These are phyloP conservation scores for Chrysopogon serrulatus DNA, from an alignment of 176 grass and related monocot genomes.

Conservation along the genomic window DNA sequence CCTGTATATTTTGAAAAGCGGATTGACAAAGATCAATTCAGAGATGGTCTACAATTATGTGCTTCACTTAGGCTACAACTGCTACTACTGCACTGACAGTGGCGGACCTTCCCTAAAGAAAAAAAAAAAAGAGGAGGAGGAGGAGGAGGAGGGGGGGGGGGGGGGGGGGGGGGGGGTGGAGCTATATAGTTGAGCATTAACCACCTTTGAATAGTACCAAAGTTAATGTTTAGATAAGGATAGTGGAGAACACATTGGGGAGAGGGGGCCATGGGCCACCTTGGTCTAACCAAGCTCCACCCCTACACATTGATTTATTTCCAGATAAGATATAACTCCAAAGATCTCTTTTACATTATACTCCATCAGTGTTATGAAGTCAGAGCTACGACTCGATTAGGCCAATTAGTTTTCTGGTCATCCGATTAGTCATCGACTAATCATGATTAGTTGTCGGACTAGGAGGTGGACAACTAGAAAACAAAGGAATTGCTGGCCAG, in stretches of 20 bases:
- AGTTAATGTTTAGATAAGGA: not conserved
- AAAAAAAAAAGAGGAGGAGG: no score
- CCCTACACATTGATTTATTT: not conserved
- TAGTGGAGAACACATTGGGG: not conserved
- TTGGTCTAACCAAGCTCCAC: not conserved
- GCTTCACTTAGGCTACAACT: not conserved
- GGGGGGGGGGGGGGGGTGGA: not conserved
- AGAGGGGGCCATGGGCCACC: not conserved
- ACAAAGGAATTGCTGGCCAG: no score
- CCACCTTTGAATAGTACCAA: not conserved
- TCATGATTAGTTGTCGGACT: no score
- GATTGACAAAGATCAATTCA: not conserved
- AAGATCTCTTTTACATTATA: not conserved
- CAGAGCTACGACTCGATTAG: no score
- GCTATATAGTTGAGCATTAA: not conserved
- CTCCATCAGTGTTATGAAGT: no score
- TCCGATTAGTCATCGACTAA: no score
- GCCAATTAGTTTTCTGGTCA: no score
- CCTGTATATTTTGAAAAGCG: not conserved
- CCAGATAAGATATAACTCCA: not conserved
- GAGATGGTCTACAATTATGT: not conserved
- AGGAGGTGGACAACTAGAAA: no score
- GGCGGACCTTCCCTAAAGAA: not conserved
- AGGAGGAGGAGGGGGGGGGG: no score
- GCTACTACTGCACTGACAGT: not conserved